Percentiles rank a stretch among this genome's conserved stretches.
phyloP scores from a whole-genome alignment of 345 rosid species.

The Pseudoturritis turrita region DNA sequence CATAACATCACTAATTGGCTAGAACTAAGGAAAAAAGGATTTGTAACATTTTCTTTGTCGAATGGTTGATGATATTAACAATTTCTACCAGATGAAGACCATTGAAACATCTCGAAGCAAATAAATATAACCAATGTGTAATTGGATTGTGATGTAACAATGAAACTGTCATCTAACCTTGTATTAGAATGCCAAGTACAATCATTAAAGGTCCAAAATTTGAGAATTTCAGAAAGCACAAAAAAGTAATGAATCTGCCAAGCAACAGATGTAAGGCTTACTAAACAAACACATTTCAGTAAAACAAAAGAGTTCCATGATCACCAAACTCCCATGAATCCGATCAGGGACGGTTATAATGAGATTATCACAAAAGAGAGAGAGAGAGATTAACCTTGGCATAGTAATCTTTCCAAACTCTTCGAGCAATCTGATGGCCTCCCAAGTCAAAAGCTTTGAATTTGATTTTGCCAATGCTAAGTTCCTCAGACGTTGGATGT shows the following conservation, averaged over 20 bases:
- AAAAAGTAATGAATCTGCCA: neutral
- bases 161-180: neutral
- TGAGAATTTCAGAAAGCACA: neutral
- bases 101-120: neutral
- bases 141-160: neutral
- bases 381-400: conserved; percentile 47
- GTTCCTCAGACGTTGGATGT: conserved; percentile 78
- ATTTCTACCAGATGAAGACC: neutral
- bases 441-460: conserved; percentile 88
- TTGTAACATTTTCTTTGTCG: no score
- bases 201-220: neutral
- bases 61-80: neutral
- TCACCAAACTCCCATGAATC: neutral
- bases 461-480: conserved; percentile 77
- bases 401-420: conserved; percentile 87
- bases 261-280: conserved; percentile 9
- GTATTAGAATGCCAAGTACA: neutral
- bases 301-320: neutral
- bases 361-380: no score
- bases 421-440: conserved; percentile 82
- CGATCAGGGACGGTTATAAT: no score
- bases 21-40: neutral
- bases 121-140: neutral
- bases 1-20: neutral
- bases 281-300: conserved; percentile 18